Base-by-base conservation (phyloP, 164 flowering plant species). In the Chimonanthus praecox region DNA sequence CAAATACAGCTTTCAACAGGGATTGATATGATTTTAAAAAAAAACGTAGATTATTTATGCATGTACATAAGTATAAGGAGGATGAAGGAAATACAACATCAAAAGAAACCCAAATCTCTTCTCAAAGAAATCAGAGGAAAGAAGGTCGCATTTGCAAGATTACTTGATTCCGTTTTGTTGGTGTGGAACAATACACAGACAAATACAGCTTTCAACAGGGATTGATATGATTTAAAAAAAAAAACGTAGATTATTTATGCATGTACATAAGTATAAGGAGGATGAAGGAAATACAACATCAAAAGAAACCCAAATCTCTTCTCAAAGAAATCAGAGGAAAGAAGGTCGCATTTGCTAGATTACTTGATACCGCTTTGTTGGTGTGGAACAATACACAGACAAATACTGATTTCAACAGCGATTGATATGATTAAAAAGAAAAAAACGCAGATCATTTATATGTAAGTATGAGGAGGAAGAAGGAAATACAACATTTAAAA, bases 281-380 rank as follows among this genome's bases (percentile, higher is more conserved):
- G n/a, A n/a, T n/a, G n/a, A n/a, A n/a, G n/a, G n/a, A n/a, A n/a
- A n/a, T n/a, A n/a, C n/a, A 45, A 58, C 16, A 62, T 16, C 33
- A 33, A 33, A 18, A 62, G 20, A 62, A 11, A 13, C 61, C 61
- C 61, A 58, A 54, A 49, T 21, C 61, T 58, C 15, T 33, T 33
- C 0, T 33, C 33, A 45, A 43, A 11, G 49, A 72, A 64, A 33
- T 6, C 45, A 10, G 50, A 45, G n/a, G 65, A 8, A 71, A 6
- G 15, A 58, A 16, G 18, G 3, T 20, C 45, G 64, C 6, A 49
- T 62, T 47, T 5, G 9, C 20, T 10, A 47, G 46, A 2, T 33
- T 33, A 0, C 33, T 33, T 33, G 33, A 48, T 74, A 82, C 89
- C 89, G 84, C 81, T 80, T 48, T 73, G 76, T 72, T 85, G 84